Base-by-base conservation (phyloP, 148 eudicot species). In the Chenopodium album region DNA sequence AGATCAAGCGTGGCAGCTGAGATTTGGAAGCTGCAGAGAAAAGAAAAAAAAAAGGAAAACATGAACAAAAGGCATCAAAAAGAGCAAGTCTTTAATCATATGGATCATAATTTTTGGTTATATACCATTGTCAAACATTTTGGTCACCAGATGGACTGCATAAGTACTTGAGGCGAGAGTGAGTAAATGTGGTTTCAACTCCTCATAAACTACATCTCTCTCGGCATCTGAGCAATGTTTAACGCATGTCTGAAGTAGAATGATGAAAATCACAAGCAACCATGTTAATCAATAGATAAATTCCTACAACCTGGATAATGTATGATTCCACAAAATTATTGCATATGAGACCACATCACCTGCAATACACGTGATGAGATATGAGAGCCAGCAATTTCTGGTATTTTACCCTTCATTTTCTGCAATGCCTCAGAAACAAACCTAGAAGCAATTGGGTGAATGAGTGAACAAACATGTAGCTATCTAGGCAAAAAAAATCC, bases 351-450 rank as follows among this genome's bases (percentile, higher is more conserved):
- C 32, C 71, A 71, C 63, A 80, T 71, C 64, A 97, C 99, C 99
- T 97, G 99, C 84, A 97, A 89, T 76, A 97, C 97, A 82, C 99
- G 99, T 81, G 98, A 92, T 62, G 97, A 92, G 22, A 97, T 91
- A 85, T 92, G 98, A 74, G 99, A 97, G 71, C 90, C 78, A 41
- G 96, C 98, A 66, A 97, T 97, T 86, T 97, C 99, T 73, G 89
- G 92, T 83, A 92, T 92, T 84, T 89, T 94, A 69, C 98, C 96
- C 83, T 91, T 92, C 98, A 97, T 97, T 85, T 97, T 97, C 79
- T 86, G 79, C 48, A 97, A 73, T 52, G 96, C 98, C 85, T 94
- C 94, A 77, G 88, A 89, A 71, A 97, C 88, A 83, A 90, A 87
- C 94, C 99, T 97, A 82, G 60, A 16, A 16, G 73, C 26, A 81